Base-by-base conservation (phyloP, 176 grass and related monocot genomes). In the Juncus effusus region DNA sequence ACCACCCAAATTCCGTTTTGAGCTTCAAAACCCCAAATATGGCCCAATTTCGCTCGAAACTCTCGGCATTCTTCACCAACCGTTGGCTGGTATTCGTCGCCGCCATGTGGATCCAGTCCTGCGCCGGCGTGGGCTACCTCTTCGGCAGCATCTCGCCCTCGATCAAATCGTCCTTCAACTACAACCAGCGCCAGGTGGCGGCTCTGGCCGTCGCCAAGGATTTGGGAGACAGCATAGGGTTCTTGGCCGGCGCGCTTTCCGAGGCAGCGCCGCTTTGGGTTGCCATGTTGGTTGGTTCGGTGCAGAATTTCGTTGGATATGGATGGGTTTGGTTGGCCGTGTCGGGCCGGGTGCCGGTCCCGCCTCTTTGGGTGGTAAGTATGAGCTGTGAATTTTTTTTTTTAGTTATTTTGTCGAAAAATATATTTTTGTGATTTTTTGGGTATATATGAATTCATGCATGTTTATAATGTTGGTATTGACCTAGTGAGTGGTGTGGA, bases 51-150 rank as follows among this genome's bases (percentile, higher is more conserved):
- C 41, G 60, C 35, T 57, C 19, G 53, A 82, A 54, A 69, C 41
- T 82, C 6, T 35, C 59, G 5, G 40, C 74, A 42, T 87, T 95
- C 67, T 75, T 95, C 62, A 79, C 54, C 19, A 87, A 87, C 73
- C 65, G 86, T 50, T 95, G 91, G 91, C 76, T 90, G n/a, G 84
- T 95, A 47, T 87, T 95, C 73, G 91, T 95, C 59, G 86, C 91
- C 69, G 91, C 91, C 45, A 95, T 95, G 91, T 95, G 91, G 91
- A 86, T 90, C 83, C 91, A 95, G 76, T 90, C 91, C 6, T 86
- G 74, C 67, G 83, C 86, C 4, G 91, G 91, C 1, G 72, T 90
- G 0, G 91, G 91, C 0, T 95, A 95, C 91, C 75, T 95, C 61
- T 95, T 90, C 64, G 91, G 87, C 39, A 95, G 91, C 87, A 74